These are phyloP conservation scores for Leptographium galeiforme DNA, from an alignment of 2,329 filamentous ascomycete genomes.

Conservation along the genomic window DNA sequence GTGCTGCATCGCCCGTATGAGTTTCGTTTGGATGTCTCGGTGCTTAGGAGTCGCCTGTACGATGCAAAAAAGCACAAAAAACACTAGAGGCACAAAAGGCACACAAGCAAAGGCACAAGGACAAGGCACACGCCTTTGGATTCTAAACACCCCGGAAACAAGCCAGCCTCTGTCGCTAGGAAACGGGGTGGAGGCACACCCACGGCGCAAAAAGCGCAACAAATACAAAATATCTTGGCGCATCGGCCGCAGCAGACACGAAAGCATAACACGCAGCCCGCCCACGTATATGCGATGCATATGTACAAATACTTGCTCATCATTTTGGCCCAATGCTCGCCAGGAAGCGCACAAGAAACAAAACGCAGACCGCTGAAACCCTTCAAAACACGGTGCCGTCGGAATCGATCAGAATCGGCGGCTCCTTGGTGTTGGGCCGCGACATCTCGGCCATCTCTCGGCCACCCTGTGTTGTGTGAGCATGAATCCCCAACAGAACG, in stretches of 20 bases:
- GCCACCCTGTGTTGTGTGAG: constrained; percentile 47
- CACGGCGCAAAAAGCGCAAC: background rate
- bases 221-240: background rate
- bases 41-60: too few relatives aligned
- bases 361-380: background rate
- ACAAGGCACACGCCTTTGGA: background rate
- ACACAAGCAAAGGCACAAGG: background rate
- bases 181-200: background rate
- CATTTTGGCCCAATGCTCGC: background rate
- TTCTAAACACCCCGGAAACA: background rate
- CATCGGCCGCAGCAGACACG: background rate
- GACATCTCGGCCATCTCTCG: constrained; percentile 93
- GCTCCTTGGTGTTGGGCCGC: constrained; percentile 88
- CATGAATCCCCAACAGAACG: too few relatives aligned
- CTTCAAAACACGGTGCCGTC: constrained; percentile 77
- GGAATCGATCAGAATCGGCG: constrained; percentile 89
- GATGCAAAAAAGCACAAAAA: too few relatives aligned
- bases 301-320: background rate
- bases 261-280: background rate
- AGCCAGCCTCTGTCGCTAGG: too few relatives aligned
- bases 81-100: too few relatives aligned
- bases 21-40: too few relatives aligned
- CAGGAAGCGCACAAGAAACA: background rate
- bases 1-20: too few relatives aligned
- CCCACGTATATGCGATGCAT: background rate